Evolutionary conservation across 2,329 filamentous ascomycete genomes (phyloP).

Genomic region (Clarireedia hainanense): DNA sequence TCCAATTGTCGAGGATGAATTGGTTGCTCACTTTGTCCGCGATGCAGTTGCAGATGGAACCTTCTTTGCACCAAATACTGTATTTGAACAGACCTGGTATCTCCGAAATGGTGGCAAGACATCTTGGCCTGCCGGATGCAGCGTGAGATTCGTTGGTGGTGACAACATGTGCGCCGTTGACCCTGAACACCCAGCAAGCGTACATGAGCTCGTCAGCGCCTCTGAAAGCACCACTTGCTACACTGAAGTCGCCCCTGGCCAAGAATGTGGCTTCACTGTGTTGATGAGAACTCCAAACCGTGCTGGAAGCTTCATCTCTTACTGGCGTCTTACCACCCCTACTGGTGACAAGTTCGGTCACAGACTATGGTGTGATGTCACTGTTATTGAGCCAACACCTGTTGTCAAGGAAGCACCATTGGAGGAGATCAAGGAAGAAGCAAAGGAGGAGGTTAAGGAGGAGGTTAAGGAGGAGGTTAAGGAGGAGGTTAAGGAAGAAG

Average conservation of each 20-base stretch:
- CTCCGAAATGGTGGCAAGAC: slow-evolving; percentile 74
- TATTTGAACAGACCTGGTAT: slow-evolving; percentile 87
- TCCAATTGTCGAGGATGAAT: slow-evolving; percentile 30
- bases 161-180: slow-evolving; percentile 96
- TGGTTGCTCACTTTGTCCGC: slow-evolving; percentile 63
- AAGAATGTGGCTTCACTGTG: slow-evolving; percentile 75
- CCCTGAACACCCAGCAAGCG: slow-evolving; percentile 68
- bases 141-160: slow-evolving; percentile 84
- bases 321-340: slow-evolving; percentile 85
- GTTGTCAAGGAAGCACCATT: slow-evolving; percentile 30
- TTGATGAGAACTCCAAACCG: slow-evolving; percentile 73
- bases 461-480: slow-evolving; percentile 14
- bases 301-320: slow-evolving; percentile 77
- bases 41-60: slow-evolving; percentile 78
- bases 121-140: slow-evolving; percentile 82
- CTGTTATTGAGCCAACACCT: slow-evolving; percentile 43
- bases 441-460: slow-evolving; percentile 28
- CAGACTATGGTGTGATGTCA: slow-evolving; percentile 89
- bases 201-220: slow-evolving; percentile 67
- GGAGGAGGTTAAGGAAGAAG: slow-evolving; percentile 29
- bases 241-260: slow-evolving; percentile 60
- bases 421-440: slow-evolving; percentile 32
- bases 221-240: slow-evolving; percentile 76
- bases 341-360: slow-evolving; percentile 82
- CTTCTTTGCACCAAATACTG: slow-evolving; percentile 57